Evolutionary conservation across 2,329 filamentous ascomycete genomes (phyloP).

Genomic region (Arthroderma sp.): DNA sequence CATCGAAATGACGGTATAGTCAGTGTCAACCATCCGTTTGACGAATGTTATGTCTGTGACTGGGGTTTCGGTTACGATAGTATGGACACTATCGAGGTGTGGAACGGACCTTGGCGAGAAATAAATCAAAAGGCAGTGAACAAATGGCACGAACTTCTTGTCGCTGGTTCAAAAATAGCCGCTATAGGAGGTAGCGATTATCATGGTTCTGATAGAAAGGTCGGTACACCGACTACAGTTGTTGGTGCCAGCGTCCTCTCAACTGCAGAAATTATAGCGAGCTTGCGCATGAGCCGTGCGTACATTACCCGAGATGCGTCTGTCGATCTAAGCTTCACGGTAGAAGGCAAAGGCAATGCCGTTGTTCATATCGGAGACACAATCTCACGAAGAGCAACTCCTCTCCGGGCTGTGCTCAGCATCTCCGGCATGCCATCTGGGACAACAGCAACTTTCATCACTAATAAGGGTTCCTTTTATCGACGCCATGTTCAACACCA

Average conservation of each 20-base stretch:
- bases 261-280: slow-evolving; percentile 11
- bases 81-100: slow-evolving; percentile 14
- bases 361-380: slow-evolving; percentile 6
- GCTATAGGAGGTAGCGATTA: slow-evolving; percentile 14
- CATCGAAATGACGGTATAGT: slow-evolving; percentile 9
- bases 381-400: neutral
- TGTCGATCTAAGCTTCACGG: slow-evolving; percentile 10
- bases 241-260: slow-evolving; percentile 9
- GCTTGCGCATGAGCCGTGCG: slow-evolving; percentile 9
- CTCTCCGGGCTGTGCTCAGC: neutral
- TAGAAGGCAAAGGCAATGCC: neutral
- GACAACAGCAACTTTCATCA: slow-evolving; percentile 8
- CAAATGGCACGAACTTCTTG: slow-evolving; percentile 12
- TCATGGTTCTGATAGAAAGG: slow-evolving; percentile 9
- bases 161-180: slow-evolving; percentile 9
- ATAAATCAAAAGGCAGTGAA: slow-evolving; percentile 10
- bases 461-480: slow-evolving; percentile 10
- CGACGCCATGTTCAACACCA: slow-evolving; percentile 6
- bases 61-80: slow-evolving; percentile 14
- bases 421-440: slow-evolving; percentile 4
- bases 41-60: slow-evolving; percentile 11
- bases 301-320: slow-evolving; percentile 12
- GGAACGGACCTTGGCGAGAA: slow-evolving; percentile 10
- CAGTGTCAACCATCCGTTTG: slow-evolving; percentile 13
- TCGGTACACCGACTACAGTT: slow-evolving; percentile 13